Base-by-base conservation (phyloP, 1,284 basidiomycete species). In the Tylopilus sp. region DNA sequence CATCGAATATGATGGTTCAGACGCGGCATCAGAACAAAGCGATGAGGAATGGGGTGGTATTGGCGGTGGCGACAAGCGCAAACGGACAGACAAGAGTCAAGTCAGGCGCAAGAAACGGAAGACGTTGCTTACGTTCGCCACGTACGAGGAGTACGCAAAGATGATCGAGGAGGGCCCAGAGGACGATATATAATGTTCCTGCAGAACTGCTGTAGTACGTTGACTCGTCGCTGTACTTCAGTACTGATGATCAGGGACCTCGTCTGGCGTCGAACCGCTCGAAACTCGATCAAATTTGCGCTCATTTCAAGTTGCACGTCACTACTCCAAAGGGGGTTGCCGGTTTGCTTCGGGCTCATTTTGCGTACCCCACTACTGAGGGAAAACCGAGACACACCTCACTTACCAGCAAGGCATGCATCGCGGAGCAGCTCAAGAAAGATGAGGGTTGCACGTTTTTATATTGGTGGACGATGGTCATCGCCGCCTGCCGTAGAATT, bases 111-210 rank as follows among this genome's bases (percentile, higher is more conserved):
- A 89, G 76, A 91, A 88, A 73, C 71, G 86, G 69, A 79, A 79
- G 60, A 78, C 83, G 37, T 66, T 94, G 61, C 94, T 94, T 2
- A 90, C 87, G 28, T 98, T 99, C 65, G 96, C 92, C 3, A 91
- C 86, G 67, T 96, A 96, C 60, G 96, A 98, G 58, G 96, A 98
- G 62, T 99, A 97, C 66, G 91, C 90, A 44, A 89, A 84, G 72
- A 80, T 98, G 78, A 94, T 98, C 59, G 94, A 96, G 66, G 88
- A 88, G 8, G 65, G 54, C 5, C 66, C 65, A 10, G 68, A 69
- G 45, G 59, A 70, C 11, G 43, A 50, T 6, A 31, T 59, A 44
- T 47, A 37, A 36, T 15, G 20, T 10, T 35, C 24, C 10, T 24
- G 37, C 13, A 7, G 4, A 41, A 13, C 28, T 19, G 26, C 19